Evolutionary conservation across 73 alveolate genomes (phyloP).

Genomic region (Tetrahymena elliotti): DNA sequence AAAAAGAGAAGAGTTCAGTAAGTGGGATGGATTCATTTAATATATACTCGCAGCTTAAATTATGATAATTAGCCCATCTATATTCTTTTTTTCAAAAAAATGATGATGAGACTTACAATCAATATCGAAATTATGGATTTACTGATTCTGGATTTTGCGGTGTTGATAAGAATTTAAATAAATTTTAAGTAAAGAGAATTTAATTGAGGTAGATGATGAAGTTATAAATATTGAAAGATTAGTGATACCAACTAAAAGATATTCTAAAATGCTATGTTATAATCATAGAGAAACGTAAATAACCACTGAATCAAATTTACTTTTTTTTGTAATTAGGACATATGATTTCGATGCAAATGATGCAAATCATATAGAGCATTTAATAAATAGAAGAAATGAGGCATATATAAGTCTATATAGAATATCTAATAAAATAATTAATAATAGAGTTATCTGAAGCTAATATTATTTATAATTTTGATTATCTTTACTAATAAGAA

Average conservation of each 20-base stretch:
- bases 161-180: neutral
- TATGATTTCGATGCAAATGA: neutral
- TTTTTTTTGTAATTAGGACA: neutral
- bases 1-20: neutral
- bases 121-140: neutral
- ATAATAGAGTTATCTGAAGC: neutral
- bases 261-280: neutral
- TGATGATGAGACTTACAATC: neutral
- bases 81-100: neutral
- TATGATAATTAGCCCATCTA: neutral
- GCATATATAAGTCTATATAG: neutral
- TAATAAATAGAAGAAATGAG: neutral
- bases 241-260: neutral
- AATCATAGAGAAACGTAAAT: neutral
- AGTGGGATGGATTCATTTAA: neutral
- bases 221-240: neutral
- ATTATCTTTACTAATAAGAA: neutral
- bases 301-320: neutral
- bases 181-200: neutral
- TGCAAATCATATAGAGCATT: neutral
- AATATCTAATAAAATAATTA: neutral
- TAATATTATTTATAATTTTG: neutral
- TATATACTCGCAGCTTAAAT: neutral
- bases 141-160: neutral
- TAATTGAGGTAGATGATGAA: neutral